These are phyloP conservation scores for Amaranthus cruentus DNA, from an alignment of 148 eudicot species.

Conservation along the genomic window DNA sequence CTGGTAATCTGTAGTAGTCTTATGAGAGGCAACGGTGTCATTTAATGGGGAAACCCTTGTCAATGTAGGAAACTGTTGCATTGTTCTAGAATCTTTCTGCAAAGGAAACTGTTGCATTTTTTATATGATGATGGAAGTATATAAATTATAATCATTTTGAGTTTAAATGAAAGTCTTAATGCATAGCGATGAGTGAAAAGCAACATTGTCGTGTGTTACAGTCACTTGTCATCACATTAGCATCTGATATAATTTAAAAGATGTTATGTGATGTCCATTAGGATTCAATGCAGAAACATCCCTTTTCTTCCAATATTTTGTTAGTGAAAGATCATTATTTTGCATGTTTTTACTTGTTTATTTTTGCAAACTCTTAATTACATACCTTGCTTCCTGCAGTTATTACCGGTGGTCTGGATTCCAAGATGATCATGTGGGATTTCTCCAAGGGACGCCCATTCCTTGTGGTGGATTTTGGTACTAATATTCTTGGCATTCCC, in stretches of 20 bases:
- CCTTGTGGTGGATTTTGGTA: conserved; percentile 78
- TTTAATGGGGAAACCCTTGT: too few species aligned
- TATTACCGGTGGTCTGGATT: conserved; percentile 94
- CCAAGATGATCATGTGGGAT: conserved; percentile 95
- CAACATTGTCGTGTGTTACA: too few species aligned
- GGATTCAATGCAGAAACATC: background rate
- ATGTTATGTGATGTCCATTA: background rate
- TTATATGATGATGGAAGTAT: too few species aligned
- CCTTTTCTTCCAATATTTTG: background rate
- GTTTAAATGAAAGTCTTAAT: too few species aligned
- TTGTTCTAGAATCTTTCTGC: too few species aligned
- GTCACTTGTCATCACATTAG: too few species aligned
- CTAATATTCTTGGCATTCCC: background rate
- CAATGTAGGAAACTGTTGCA: too few species aligned
- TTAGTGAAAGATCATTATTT: background rate
- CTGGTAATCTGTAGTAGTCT: too few species aligned
- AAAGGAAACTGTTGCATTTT: too few species aligned
- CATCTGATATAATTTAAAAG: background rate
- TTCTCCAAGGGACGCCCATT: conserved; percentile 84
- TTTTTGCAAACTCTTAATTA: conserved; percentile 6
- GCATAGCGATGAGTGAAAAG: too few species aligned
- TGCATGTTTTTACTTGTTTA: background rate
- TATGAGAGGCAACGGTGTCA: too few species aligned
- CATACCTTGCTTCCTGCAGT: conserved; percentile 37
- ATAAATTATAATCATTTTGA: too few species aligned